phyloP scores from a whole-genome alignment of 2,329 filamentous ascomycete genomes.

The Alternaria tenuissima region DNA sequence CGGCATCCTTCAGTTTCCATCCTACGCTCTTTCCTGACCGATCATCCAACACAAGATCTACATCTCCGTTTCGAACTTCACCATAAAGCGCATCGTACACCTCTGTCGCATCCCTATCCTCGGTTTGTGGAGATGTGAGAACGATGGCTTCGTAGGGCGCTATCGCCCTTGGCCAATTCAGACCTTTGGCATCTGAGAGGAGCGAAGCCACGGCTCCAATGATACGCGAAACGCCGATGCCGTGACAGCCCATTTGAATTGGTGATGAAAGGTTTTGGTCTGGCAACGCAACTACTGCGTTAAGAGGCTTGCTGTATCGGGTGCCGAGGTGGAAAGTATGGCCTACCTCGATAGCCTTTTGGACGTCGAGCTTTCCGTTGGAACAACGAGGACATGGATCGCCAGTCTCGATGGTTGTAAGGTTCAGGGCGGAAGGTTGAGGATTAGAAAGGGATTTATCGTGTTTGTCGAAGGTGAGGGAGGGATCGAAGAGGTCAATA shows the following conservation, averaged over 20 bases:
- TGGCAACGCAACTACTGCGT: conserved; percentile 66
- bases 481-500: conserved; percentile 32
- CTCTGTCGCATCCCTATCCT: conserved; percentile 59
- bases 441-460: conserved; percentile 4
- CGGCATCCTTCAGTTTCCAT: conserved; percentile 92
- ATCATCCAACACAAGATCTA: conserved; percentile 52
- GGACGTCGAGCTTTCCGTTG: conserved; percentile 67
- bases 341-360: conserved; percentile 85
- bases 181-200: conserved; percentile 70
- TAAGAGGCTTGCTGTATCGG: conserved; percentile 80
- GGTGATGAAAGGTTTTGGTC: conserved; percentile 55
- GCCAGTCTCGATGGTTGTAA: conserved; percentile 71
- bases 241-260: conserved; percentile 95
- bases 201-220: conserved; percentile 85
- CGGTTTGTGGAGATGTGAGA: conserved; percentile 59
- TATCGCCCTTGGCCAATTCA: conserved; percentile 88
- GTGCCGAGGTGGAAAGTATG: conserved; percentile 96
- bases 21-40: conserved; percentile 66
- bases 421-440: conserved; percentile 52
- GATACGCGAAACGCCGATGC: conserved; percentile 90
- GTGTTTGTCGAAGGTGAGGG: conserved; percentile 1
- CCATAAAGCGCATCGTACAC: conserved; percentile 69
- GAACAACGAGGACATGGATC: conserved; percentile 78
- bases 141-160: conserved; percentile 83
- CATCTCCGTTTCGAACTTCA: background rate